Base-by-base conservation (phyloP, 2,329 filamentous ascomycete species). In the Pseudocercospora musae region DNA sequence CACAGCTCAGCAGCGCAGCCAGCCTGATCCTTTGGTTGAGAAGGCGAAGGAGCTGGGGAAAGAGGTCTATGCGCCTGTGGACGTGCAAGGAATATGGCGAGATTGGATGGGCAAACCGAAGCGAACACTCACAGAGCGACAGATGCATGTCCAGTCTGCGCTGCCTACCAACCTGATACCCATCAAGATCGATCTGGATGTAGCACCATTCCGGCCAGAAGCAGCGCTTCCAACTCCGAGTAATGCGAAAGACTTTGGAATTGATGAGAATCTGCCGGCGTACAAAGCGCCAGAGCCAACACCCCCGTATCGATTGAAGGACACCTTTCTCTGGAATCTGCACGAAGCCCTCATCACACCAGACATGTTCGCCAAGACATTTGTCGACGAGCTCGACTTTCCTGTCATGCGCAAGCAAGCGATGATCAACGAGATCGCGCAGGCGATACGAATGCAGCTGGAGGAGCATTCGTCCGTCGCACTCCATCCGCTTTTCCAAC, bases 321-420 rank as follows among this genome's bases (percentile, higher is more conserved):
- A 99, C 71, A 89, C 91, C n/a, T 98, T 99, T 71, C 79, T 97
- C 57, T 99, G 95, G 95, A 99, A 99, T 72, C 83, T 99, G 13
- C 94, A 98, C 77, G 95, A 99, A 79, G 90, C 91, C 0, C 81
- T 97, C 62, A 90, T 93, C 57, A 99, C 95, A 0, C 96, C 95
- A 0, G 95, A 99, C 73, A 90, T 96, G 73, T 99, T 98, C 74
- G 95, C 95, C n/a, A 86, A 90, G 70, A 87, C 85, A 1, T 87
- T 98, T 68, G 93, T 96, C 1, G 91, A 96, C 67, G 95, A 99
- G 74, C 84, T 99, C 46, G 95, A 99, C 74, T 85, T 99, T 46
- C 94, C 94, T 3, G 89, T 91, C 64, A 85, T 89, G 46, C 73
- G 80, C 29, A 82, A 82, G 57, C 82, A 83, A 15, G 77, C 81